phyloP scores from a whole-genome alignment of 441 rosid genomes.

The Kokia cookei region DNA sequence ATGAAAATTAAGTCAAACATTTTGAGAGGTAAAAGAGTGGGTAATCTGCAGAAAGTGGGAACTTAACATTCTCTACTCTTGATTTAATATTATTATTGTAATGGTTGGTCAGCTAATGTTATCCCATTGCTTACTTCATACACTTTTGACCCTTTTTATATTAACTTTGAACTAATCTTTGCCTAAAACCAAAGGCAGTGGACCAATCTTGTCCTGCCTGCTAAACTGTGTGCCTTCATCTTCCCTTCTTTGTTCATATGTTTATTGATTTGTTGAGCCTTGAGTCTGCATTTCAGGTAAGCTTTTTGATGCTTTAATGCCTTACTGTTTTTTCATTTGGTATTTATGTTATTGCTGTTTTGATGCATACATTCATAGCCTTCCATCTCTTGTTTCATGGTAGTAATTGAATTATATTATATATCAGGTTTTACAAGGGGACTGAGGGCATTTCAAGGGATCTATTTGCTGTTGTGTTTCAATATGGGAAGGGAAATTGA shows the following conservation, averaged over 20 bases:
- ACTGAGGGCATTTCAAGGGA: not conserved
- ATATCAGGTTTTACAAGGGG: conserved; percentile 6
- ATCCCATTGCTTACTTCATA: conserved; percentile 2
- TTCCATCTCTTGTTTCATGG: too few relatives aligned
- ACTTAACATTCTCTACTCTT: not conserved
- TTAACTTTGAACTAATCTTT: conserved; percentile 14
- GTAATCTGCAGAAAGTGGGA: conserved; percentile 5
- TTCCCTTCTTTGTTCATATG: not conserved
- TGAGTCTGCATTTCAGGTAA: conserved; percentile 11
- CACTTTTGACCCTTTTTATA: not conserved
- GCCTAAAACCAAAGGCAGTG: not conserved
- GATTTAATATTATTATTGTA: not conserved
- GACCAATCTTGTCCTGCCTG: conserved; percentile 23
- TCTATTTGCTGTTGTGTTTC: not conserved
- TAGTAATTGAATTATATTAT: not conserved
- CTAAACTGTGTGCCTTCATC: conserved; percentile 6
- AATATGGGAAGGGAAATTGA: conserved; percentile 38
- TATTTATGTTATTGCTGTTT: not conserved
- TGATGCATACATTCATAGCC: not conserved
- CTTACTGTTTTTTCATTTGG: not conserved
- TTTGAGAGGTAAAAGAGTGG: not conserved
- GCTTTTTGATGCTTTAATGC: not conserved
- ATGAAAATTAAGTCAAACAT: not conserved
- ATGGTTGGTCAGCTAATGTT: conserved; percentile 4
- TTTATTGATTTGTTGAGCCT: not conserved